A percentile compares a stretch with the other conserved stretches of the same genome.
Evolutionary conservation across 306 rosid species (phyloP).

Genomic region (Acmispon strigosus): DNA sequence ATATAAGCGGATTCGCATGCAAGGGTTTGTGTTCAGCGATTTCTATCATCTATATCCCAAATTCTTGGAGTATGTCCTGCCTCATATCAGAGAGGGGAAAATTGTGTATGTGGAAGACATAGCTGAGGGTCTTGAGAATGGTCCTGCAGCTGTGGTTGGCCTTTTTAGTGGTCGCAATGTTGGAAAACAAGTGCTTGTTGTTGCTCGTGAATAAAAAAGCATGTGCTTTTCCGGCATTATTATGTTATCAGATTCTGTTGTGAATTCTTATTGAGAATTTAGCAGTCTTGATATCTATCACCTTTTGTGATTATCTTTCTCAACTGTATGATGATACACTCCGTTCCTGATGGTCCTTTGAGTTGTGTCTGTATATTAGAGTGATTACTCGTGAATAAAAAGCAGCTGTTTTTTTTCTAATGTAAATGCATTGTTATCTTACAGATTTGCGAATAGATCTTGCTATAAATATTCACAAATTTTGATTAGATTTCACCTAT

Average conservation of each 20-base stretch:
- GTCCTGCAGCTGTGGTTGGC: conserved; percentile 31
- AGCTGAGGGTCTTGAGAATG: conserved; percentile 33
- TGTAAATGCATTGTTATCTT: not conserved
- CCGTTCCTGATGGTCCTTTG: not conserved
- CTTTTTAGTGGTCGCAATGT: conserved; percentile 27
- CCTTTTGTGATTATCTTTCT: not conserved
- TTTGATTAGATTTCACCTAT: no score
- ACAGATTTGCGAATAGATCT: not conserved
- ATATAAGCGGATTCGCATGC: conserved; percentile 19
- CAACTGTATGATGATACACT: not conserved
- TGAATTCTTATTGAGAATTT: not conserved
- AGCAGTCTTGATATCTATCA: not conserved
- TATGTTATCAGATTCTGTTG: not conserved
- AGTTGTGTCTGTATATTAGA: not conserved
- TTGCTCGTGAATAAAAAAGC: conserved; percentile 22
- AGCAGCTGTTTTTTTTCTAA: not conserved
- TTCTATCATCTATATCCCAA: conserved; percentile 24
- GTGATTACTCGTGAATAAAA: not conserved
- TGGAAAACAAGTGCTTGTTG: conserved; percentile 29
- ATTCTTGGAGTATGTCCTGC: conserved; percentile 30
- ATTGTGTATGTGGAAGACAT: conserved; percentile 30
- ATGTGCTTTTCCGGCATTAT: not conserved
- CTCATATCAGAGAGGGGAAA: conserved; percentile 25
- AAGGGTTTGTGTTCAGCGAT: conserved; percentile 13
- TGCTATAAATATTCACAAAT: not conserved